These are phyloP conservation scores for Macrophomina phaseolina DNA, from an alignment of 2,329 filamentous ascomycete genomes.

Conservation along the genomic window DNA sequence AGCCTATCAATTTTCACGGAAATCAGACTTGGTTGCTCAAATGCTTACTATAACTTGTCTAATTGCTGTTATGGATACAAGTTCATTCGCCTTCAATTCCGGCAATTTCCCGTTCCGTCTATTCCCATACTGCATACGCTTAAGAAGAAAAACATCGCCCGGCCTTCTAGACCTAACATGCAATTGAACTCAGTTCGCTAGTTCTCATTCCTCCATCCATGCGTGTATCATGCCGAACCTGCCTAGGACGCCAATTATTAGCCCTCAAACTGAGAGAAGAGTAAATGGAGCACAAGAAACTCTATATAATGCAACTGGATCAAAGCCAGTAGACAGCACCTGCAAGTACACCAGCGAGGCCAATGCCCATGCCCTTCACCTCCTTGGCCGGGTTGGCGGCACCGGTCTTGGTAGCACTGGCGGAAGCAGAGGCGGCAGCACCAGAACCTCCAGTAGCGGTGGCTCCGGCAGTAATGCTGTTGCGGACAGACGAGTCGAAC, in stretches of 20 bases:
- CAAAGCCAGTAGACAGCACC: conserved; percentile 38
- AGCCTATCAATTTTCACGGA: background rate
- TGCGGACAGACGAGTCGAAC: conserved; percentile 33
- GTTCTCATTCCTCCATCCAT: conserved; percentile 8
- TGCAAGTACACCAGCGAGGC: conserved; percentile 33
- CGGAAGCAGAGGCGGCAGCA: conserved; percentile 3
- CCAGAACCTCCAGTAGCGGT: conserved; percentile 15
- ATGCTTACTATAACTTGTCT: background rate
- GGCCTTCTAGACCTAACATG: background rate
- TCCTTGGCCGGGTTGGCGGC: conserved; percentile 33
- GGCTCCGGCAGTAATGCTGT: conserved; percentile 28
- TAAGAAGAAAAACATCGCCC: background rate
- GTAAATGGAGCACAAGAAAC: conserved; percentile 57
- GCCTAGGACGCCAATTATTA: conserved; percentile 9
- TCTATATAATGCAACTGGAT: conserved; percentile 36
- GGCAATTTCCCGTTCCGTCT: conserved; percentile 3
- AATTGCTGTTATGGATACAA: background rate
- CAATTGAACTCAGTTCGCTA: background rate
- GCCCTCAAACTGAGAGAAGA: conserved; percentile 53
- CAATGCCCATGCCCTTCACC: conserved; percentile 34
- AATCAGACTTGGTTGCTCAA: background rate
- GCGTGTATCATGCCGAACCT: background rate
- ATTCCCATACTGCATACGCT: background rate
- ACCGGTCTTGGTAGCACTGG: conserved; percentile 30
- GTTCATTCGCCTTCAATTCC: background rate